Conservation (phyloP, 2,329 filamentous ascomycete genomes). For the Fusarium torulosum region DNA sequence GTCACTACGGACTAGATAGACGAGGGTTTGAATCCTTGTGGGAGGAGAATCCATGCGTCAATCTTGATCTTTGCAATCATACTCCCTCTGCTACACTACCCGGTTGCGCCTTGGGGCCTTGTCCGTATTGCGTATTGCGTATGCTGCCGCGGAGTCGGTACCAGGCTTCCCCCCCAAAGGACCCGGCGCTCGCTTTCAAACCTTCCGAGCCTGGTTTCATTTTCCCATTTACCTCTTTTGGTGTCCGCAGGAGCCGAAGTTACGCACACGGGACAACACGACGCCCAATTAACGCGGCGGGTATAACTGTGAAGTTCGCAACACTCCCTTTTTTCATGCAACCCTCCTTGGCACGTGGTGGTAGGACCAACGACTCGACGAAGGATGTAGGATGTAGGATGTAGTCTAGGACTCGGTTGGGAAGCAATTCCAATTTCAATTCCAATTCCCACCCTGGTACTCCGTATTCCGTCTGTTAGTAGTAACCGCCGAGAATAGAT, state of each 20-base stretch:
- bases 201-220: conserved; percentile 10
- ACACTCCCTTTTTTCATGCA: conserved; percentile 24
- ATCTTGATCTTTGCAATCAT: not conserved
- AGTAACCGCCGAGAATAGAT: conserved; percentile 17
- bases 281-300: conserved; percentile 21
- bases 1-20: conserved; percentile 1
- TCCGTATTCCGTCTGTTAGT: conserved; percentile 11
- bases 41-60: not conserved
- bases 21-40: conserved; percentile 12
- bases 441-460: not conserved
- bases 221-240: not conserved
- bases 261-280: not conserved
- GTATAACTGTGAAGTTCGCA: conserved; percentile 9
- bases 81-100: not conserved
- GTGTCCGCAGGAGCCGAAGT: conserved; percentile 1
- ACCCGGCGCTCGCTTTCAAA: not conserved
- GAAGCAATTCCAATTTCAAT: not conserved
- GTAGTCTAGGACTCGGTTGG: conserved; percentile 1
- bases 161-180: too few species aligned
- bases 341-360: conserved; percentile 29
- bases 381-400: not conserved
- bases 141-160: too few species aligned
- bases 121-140: too few species aligned
- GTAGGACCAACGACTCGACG: conserved; percentile 2
- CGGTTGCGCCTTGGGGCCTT: too few species aligned